Evolutionary conservation across 768 basidiomycete species (phyloP).

Genomic region (Myochromella boudieri): DNA sequence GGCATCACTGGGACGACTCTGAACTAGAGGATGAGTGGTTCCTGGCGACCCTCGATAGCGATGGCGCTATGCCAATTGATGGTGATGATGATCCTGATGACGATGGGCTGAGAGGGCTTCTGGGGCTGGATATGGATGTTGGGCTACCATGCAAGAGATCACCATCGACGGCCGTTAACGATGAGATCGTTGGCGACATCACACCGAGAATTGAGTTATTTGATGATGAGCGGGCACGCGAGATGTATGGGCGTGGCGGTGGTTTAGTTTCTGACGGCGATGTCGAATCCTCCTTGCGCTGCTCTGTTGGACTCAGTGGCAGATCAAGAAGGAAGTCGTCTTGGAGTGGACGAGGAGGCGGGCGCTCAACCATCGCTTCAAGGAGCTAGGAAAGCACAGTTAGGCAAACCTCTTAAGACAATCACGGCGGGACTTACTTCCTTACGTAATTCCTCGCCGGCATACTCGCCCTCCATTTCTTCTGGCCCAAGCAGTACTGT

Average conservation of each 20-base stretch:
- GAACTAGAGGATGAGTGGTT: constrained; percentile 18
- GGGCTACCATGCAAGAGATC: constrained; percentile 10
- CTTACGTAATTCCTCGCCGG: constrained; percentile 83
- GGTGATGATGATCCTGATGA: background rate
- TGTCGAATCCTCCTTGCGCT: constrained; percentile 21
- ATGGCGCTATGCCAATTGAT: constrained; percentile 12
- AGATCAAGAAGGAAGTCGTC: constrained; percentile 57
- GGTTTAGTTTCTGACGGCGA: constrained; percentile 36
- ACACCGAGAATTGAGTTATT: constrained; percentile 39
- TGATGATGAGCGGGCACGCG: constrained; percentile 53
- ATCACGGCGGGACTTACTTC: constrained; percentile 48
- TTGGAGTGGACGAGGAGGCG: constrained; percentile 69
- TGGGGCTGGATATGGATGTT: constrained; percentile 14
- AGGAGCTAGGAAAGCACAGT: constrained; percentile 51
- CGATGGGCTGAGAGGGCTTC: constrained; percentile 16
- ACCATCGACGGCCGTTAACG: constrained; percentile 12
- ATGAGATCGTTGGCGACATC: constrained; percentile 33
- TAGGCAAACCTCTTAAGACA: background rate
- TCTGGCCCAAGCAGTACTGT: constrained; percentile 75
- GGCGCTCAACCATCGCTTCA: constrained; percentile 84
- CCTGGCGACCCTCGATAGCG: constrained; percentile 22
- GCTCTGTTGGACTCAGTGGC: constrained; percentile 18
- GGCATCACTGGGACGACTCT: constrained; percentile 4
- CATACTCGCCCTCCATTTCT: constrained; percentile 89
- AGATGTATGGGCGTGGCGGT: constrained; percentile 58